Base-by-base conservation (phyloP, 176 grass and related monocot genomes). In the Juncus effusus region DNA sequence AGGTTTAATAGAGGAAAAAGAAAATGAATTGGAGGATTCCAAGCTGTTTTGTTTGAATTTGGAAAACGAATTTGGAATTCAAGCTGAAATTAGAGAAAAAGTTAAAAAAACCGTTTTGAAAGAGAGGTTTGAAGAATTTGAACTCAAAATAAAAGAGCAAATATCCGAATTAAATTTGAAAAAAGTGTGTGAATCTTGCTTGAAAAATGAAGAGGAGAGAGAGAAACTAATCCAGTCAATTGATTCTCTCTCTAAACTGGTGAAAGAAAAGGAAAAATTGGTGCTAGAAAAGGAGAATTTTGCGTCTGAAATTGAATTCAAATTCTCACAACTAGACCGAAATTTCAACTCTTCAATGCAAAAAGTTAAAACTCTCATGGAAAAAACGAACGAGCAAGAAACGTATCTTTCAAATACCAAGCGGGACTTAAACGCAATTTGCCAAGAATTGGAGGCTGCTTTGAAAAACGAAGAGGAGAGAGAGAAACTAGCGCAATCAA, bases 221-320 rank as follows among this genome's bases (percentile, higher is more conserved):
- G 54, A 65, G 12, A 79, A 79, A 64, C 36, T 79, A 59, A 79
- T 56, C 49, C 67, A 58, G 36, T 11, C 14, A 44, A 60, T 79
- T n/a, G 67, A 63, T 72, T 79, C 59, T 38, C 54, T 73, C 38
- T 40, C 4, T 37, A 73, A 61, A 64, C 36, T 55, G 60, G 7
- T 61, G 56, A 14, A 59, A 64, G 77, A 51, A 64, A 79, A 79
- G 67, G 77, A 73, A 56, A 42, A 72, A 64, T 40, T 55, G 60
- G 3, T 61, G 56, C 28, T 50, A 64, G 77, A 51, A 64, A 79
- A 79, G 67, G 77, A 73, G 65, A 42, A 72, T 14, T 51, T 64
- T 58, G 38, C 67, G 56, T 64, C 7, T 4, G 37, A 72, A 47
- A 61, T 64, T 54, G 59, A 79, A 59, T 61, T 28, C 35, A 79